Evolutionary conservation across 495 filamentous ascomycete species (phyloP).

Genomic region (Schizothecium vesticola): DNA sequence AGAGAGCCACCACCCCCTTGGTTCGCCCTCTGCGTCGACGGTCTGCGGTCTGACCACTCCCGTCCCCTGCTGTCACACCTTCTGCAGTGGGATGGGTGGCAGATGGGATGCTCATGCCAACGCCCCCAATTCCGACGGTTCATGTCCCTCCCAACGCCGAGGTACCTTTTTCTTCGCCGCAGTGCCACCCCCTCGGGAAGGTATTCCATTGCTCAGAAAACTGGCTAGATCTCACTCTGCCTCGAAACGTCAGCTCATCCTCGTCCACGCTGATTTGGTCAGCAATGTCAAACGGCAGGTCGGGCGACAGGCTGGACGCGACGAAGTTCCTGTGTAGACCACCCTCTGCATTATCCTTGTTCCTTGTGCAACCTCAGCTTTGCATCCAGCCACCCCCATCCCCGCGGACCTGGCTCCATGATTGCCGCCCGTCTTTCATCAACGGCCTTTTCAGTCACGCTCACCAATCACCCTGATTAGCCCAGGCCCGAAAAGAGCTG

Average conservation of each 20-base stretch:
- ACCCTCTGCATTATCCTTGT: not conserved
- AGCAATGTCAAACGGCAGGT: not conserved
- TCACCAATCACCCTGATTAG: not conserved
- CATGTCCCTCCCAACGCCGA: not conserved
- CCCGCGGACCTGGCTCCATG: not conserved
- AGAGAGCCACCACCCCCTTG: not conserved
- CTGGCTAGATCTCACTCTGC: not conserved
- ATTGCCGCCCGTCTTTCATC: not conserved
- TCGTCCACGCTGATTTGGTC: not conserved
- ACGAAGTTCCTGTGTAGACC: not conserved
- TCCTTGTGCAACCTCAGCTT: not conserved
- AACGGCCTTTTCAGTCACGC: not conserved
- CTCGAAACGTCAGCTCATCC: not conserved
- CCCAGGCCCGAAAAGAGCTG: not conserved
- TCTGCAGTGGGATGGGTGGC: slow-evolving; percentile 7
- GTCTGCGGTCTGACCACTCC: slow-evolving; percentile 6
- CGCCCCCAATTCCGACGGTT: not conserved
- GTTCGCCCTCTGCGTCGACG: not conserved
- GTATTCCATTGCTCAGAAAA: not conserved
- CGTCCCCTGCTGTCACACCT: slow-evolving; percentile 17
- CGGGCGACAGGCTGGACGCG: not conserved
- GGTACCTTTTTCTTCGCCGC: not conserved
- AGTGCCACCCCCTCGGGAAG: not conserved
- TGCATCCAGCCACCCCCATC: not conserved
- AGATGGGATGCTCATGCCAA: not conserved